Percentiles rank a stretch among this genome's conserved stretches.
Evolutionary conservation across 2,329 filamentous ascomycete genomes (phyloP).

Genomic region (Fusarium sarcochroum): DNA sequence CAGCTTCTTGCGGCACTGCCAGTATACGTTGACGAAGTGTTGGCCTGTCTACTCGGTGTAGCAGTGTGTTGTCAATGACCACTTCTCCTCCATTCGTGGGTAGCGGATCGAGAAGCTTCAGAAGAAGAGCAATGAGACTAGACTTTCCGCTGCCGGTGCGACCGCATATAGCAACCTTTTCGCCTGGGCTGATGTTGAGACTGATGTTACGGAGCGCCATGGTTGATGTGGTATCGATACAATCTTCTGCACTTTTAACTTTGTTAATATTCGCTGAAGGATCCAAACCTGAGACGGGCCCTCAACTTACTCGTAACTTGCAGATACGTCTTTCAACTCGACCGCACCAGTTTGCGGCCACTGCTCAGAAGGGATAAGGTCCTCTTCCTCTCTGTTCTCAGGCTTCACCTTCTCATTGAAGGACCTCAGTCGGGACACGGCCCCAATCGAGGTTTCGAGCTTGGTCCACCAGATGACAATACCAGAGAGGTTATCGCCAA

Average conservation of each 20-base stretch:
- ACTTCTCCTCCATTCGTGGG: constrained; percentile 48
- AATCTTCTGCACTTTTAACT: not conserved
- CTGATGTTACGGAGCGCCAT: constrained; percentile 48
- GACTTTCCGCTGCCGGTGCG: constrained; percentile 61
- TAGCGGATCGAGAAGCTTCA: constrained; percentile 59
- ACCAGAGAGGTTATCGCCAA: constrained; percentile 43
- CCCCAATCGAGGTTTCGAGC: constrained; percentile 44
- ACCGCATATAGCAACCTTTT: constrained; percentile 56
- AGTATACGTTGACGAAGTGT: constrained; percentile 63
- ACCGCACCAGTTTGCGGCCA: constrained; percentile 54
- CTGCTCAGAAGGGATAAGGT: constrained; percentile 26
- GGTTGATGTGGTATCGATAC: not conserved
- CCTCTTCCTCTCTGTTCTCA: constrained; percentile 41
- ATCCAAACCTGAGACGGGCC: not conserved
- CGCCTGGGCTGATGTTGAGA: constrained; percentile 49
- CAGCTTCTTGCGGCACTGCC: constrained; percentile 66
- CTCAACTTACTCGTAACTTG: constrained; percentile 48
- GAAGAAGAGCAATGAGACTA: constrained; percentile 57
- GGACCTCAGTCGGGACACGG: constrained; percentile 36
- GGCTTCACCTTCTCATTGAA: constrained; percentile 43
- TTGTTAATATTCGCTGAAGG: not conserved
- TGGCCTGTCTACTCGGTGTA: constrained; percentile 56
- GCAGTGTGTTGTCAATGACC: constrained; percentile 58
- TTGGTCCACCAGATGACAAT: constrained; percentile 40
- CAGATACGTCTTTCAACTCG: constrained; percentile 51